phyloP scores from a whole-genome alignment of 345 rosid genomes.

The Aegle marmelos region DNA sequence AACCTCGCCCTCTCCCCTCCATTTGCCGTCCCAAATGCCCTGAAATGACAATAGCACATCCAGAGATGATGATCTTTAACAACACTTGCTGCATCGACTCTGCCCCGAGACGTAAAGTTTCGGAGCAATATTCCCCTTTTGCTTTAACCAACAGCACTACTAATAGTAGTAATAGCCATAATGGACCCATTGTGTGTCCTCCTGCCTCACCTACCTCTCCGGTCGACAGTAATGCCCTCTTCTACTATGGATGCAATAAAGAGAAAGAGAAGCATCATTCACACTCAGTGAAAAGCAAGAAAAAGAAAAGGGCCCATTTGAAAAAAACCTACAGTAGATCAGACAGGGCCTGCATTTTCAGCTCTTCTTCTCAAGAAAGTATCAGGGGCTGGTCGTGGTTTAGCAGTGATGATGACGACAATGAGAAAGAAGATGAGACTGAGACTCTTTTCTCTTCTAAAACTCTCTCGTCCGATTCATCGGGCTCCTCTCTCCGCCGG shows the following conservation, averaged over 20 bases:
- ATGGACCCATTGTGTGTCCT: conserved; percentile 27
- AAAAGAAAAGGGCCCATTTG: conserved; percentile 2
- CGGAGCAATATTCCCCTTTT: conserved; percentile 25
- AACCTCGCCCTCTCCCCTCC: conserved; percentile 36
- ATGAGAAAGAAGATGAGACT: conserved; percentile 46
- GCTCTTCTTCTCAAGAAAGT: conserved; percentile 55
- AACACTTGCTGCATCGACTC: conserved; percentile 31
- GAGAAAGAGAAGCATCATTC: conserved; percentile 30
- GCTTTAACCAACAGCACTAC: background rate
- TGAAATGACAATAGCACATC: background rate
- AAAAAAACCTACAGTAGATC: conserved; percentile 7
- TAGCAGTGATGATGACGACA: conserved; percentile 44
- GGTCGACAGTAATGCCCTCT: conserved; percentile 10
- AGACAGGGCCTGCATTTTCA: conserved; percentile 27
- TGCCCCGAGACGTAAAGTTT: conserved; percentile 27
- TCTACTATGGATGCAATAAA: conserved; percentile 17
- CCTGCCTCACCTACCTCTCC: conserved; percentile 42
- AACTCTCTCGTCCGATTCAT: conserved; percentile 70
- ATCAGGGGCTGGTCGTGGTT: conserved; percentile 48
- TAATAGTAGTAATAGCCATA: background rate
- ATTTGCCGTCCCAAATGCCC: conserved; percentile 38
- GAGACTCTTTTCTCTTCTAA: conserved; percentile 71
- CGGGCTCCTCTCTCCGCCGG: conserved; percentile 22
- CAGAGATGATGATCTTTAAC: conserved; percentile 8
- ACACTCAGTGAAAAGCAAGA: conserved; percentile 28